Evolutionary conservation across 192 early-diverging fungal genomes (phyloP).

Genomic region (Cetraspora pellucida): DNA sequence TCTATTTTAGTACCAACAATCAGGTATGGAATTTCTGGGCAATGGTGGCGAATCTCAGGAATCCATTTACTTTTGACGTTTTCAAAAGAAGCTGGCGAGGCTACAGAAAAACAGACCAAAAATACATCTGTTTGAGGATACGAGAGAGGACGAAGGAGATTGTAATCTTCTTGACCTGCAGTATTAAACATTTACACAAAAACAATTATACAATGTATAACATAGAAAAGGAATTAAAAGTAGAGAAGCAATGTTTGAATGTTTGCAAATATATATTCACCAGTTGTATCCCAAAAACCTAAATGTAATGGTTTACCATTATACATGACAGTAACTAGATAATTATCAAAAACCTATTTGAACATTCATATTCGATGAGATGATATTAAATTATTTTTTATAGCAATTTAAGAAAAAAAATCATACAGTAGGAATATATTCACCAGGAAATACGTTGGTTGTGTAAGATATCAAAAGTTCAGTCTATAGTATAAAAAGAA

Average conservation of each 20-base stretch:
- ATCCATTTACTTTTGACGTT: constrained; percentile 98
- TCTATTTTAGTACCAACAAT: constrained; percentile 92
- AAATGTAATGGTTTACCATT: constrained; percentile 95
- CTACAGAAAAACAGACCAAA: constrained; percentile 92
- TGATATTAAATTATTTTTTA: neutral
- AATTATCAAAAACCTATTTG: constrained; percentile 91
- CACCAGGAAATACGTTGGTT: constrained; percentile 94
- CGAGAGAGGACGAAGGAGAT: constrained; percentile 88
- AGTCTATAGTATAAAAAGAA: constrained; percentile 59
- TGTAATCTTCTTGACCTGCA: constrained; percentile 93
- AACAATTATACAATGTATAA: neutral
- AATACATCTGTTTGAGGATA: constrained; percentile 97
- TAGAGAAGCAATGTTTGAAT: too few relatives aligned
- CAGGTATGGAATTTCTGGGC: constrained; percentile 92
- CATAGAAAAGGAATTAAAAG: too few relatives aligned
- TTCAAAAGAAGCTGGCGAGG: constrained; percentile 89
- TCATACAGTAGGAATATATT: constrained; percentile 95
- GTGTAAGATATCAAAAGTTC: constrained; percentile 95
- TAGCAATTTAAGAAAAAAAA: constrained; percentile 25
- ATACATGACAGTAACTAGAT: constrained; percentile 99
- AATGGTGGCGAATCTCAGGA: constrained; percentile 95
- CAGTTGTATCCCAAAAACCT: constrained; percentile 94
- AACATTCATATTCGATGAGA: too few relatives aligned
- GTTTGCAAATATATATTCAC: constrained; percentile 35
- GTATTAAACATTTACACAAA: too few relatives aligned